A percentile compares a stretch with the other conserved stretches of the same genome.
These are phyloP conservation scores for Pestalotiopsis sp. DNA, from an alignment of 2,329 filamentous ascomycete genomes.

Conservation along the genomic window DNA sequence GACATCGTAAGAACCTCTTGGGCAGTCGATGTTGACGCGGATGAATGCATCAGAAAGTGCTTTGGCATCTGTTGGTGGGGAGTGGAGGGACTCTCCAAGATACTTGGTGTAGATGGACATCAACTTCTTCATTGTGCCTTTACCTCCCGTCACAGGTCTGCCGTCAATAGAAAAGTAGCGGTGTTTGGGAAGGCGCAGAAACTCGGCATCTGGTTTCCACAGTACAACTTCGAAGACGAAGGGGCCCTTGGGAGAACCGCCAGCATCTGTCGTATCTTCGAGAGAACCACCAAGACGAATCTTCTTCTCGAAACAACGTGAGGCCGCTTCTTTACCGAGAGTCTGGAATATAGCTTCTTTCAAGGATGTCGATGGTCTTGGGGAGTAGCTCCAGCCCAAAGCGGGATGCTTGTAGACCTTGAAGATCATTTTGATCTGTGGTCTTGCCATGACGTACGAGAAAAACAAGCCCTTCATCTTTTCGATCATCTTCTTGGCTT, in stretches of 20 bases:
- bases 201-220: slow-evolving; percentile 51
- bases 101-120: slow-evolving; percentile 53
- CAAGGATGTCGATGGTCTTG: slow-evolving; percentile 48
- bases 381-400: slow-evolving; percentile 64
- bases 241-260: slow-evolving; percentile 18
- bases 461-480: slow-evolving; percentile 64
- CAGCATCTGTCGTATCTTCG: slow-evolving; percentile 12
- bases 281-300: slow-evolving; percentile 14
- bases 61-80: slow-evolving; percentile 24
- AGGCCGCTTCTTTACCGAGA: slow-evolving; percentile 58
- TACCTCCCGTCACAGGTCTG: slow-evolving; percentile 60
- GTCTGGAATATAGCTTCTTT: slow-evolving; percentile 65
- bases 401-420: slow-evolving; percentile 58
- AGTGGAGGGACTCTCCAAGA: slow-evolving; percentile 36
- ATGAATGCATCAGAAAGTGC: slow-evolving; percentile 60
- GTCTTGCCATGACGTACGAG: slow-evolving; percentile 68
- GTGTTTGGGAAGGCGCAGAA: slow-evolving; percentile 47
- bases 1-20: slow-evolving; percentile 65
- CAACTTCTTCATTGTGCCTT: slow-evolving; percentile 64
- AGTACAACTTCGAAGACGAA: slow-evolving; percentile 61
- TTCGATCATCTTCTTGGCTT: slow-evolving; percentile 56
- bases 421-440: slow-evolving; percentile 62
- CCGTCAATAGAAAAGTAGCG: slow-evolving; percentile 70
- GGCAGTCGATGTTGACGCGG: slow-evolving; percentile 64
- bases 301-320: slow-evolving; percentile 52